These are phyloP conservation scores for Myriosclerotinia curreyana DNA, from an alignment of 2,329 filamentous ascomycete genomes.

Conservation along the genomic window DNA sequence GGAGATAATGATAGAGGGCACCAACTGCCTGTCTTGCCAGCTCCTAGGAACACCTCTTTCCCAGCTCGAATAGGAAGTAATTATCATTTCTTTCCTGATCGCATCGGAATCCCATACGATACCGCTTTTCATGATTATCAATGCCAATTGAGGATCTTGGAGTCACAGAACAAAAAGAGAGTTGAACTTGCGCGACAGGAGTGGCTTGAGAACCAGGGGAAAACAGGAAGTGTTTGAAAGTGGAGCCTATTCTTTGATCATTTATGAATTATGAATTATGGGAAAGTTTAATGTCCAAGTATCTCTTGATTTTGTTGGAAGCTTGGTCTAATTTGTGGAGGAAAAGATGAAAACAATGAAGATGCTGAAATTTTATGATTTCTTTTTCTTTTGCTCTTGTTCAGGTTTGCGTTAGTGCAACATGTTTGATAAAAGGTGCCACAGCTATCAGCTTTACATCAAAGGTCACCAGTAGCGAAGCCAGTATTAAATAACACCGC, in stretches of 20 bases:
- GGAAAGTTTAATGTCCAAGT: background rate
- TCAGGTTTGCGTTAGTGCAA: background rate
- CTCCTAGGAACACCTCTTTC: no score
- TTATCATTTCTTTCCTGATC: no score
- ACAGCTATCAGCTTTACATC: no score
- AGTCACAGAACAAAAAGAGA: background rate
- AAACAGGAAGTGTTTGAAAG: background rate
- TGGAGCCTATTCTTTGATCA: accelerated
- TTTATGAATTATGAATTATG: no score
- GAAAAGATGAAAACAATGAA: background rate
- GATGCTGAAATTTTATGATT: background rate
- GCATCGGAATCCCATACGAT: no score
- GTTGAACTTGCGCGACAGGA: no score
- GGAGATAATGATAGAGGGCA: no score
- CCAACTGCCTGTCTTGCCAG: no score
- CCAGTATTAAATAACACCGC: background rate
- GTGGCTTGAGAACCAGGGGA: background rate
- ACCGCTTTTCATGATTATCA: background rate
- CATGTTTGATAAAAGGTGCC: background rate
- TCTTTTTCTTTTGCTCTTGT: background rate
- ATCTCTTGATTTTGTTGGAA: background rate
- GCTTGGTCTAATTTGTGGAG: no score
- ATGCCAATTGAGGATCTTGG: no score
- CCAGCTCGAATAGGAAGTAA: no score
- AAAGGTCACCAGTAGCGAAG: background rate